Percentiles rank a stretch among this genome's conserved stretches.
These are phyloP conservation scores for Alternaria tenuissima DNA, from an alignment of 2,329 filamentous ascomycete species.

Conservation along the genomic window DNA sequence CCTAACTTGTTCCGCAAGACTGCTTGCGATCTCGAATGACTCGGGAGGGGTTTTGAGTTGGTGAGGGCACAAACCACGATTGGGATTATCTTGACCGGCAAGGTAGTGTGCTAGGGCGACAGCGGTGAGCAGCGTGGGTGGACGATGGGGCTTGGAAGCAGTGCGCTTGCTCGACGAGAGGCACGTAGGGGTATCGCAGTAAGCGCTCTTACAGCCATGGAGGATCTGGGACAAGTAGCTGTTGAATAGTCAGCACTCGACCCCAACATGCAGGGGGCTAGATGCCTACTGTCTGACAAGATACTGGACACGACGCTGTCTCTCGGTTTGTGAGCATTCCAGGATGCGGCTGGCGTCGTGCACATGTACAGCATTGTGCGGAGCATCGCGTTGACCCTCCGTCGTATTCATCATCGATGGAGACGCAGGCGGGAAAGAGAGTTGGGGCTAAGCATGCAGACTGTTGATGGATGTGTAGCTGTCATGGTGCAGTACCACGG, in stretches of 20 bases:
- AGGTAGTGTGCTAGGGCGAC: constrained; percentile 81
- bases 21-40: constrained; percentile 33
- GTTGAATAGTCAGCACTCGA: constrained; percentile 7
- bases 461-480: constrained; percentile 2
- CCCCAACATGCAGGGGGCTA: constrained; percentile 12
- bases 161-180: constrained; percentile 77
- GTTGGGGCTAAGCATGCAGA: constrained; percentile 6
- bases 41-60: constrained; percentile 45
- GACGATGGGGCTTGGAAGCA: constrained; percentile 73
- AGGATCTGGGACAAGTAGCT: constrained; percentile 86
- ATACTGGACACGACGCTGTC: constrained; percentile 43
- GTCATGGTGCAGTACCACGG: constrained; percentile 4
- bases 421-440: neutral
- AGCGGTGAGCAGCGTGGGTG: constrained; percentile 83
- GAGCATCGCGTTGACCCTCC: constrained; percentile 17
- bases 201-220: constrained; percentile 74
- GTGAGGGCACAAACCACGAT: constrained; percentile 71
- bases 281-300: constrained; percentile 42
- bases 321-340: constrained; percentile 38
- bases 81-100: constrained; percentile 80
- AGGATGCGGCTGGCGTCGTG: constrained; percentile 38
- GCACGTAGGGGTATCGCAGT: constrained; percentile 79
- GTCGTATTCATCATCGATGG: constrained; percentile 34
- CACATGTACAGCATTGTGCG: constrained; percentile 27
- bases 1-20: neutral